These are phyloP conservation scores for Arbutus unedo DNA, from an alignment of 148 eudicot genomes.

Conservation along the genomic window DNA sequence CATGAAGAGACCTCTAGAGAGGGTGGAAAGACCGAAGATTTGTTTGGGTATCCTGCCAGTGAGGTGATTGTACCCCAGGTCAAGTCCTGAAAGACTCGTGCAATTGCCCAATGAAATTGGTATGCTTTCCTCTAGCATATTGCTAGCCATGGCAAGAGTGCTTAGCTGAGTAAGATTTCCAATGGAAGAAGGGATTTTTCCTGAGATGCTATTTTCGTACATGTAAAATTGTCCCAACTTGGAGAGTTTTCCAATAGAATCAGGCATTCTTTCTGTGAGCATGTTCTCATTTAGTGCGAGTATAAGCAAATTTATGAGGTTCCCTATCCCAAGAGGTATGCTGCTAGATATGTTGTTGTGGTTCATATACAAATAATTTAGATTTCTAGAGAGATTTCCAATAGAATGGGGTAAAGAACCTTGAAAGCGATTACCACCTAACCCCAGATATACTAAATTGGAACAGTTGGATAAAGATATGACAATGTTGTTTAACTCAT, in stretches of 20 bases:
- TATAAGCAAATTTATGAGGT: not conserved
- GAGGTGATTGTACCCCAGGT: not conserved
- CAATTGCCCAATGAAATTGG: slow-evolving; percentile 7
- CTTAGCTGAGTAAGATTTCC: not conserved
- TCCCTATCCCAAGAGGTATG: slow-evolving; percentile 12
- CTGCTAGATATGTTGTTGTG: slow-evolving; percentile 1
- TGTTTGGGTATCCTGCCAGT: slow-evolving; percentile 11
- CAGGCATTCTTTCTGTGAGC: slow-evolving; percentile 7
- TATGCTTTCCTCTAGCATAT: not conserved
- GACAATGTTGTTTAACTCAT: slow-evolving; percentile 7
- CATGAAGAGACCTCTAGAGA: not conserved
- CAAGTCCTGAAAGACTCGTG: not conserved
- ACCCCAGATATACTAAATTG: not conserved
- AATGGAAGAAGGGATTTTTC: slow-evolving; percentile 8
- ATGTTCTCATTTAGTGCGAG: not conserved
- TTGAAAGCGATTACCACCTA: not conserved
- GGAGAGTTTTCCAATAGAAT: not conserved
- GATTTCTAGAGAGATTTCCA: slow-evolving; percentile 12
- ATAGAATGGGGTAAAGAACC: not conserved
- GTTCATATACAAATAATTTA: not conserved
- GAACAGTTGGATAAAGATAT: slow-evolving; percentile 18
- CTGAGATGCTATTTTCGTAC: not conserved
- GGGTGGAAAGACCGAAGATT: not conserved
- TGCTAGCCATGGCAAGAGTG: not conserved
- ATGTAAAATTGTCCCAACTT: not conserved